Evolutionary conservation across 1,284 basidiomycete species (phyloP).

Genomic region (Ganoderma boninense): DNA sequence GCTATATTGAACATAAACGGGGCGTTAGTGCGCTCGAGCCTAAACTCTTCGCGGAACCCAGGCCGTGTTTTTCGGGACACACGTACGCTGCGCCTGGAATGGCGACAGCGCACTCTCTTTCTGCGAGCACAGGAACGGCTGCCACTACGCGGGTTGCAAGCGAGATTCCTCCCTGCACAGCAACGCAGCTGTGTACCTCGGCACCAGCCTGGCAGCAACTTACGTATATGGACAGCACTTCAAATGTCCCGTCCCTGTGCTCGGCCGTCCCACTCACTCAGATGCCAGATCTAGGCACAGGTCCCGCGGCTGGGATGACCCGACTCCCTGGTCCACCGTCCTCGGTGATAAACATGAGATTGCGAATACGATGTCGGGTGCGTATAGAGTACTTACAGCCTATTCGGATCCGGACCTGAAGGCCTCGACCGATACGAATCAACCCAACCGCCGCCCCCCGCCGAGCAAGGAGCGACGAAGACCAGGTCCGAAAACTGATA

Average conservation of each 20-base stretch:
- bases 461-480: neutral
- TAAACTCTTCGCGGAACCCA: neutral
- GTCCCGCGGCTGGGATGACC: neutral
- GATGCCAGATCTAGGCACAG: slow-evolving; percentile 5
- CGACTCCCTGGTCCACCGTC: neutral
- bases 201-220: neutral
- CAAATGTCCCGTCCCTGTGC: neutral
- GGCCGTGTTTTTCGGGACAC: neutral
- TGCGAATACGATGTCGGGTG: neutral
- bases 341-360: slow-evolving; percentile 5
- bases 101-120: neutral
- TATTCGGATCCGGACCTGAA: too few relatives aligned
- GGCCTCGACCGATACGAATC: too few relatives aligned
- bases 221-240: neutral
- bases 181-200: neutral
- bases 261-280: neutral
- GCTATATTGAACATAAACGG: neutral
- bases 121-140: neutral
- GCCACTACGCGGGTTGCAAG: neutral
- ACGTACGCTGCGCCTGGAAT: neutral
- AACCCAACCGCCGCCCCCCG: neutral
- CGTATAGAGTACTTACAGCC: neutral
- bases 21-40: neutral
- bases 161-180: neutral
- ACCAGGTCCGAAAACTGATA: too few relatives aligned